Base-by-base conservation (phyloP, 169 alveolate species). In the Cystoisospora suis region DNA sequence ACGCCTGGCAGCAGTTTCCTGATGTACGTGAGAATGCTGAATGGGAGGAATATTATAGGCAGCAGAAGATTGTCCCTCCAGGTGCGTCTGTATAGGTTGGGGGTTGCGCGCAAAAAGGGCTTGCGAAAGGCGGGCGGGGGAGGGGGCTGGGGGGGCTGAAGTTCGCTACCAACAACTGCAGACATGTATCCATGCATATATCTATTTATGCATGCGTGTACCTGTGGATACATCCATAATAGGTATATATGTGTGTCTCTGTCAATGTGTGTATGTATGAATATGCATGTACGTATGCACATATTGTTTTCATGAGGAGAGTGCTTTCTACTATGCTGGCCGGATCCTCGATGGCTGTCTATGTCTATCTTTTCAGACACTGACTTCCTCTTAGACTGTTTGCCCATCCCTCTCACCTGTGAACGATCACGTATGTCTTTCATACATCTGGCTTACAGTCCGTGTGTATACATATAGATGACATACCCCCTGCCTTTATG, bases 11-110 rank as follows among this genome's bases (percentile, higher is more conserved):
- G 1, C 17, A 46, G 6, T 34, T 53, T 6, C 47, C 47, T 27
- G 53, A 72, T 38, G 53, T 40, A 38, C 6, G 83, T 3, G 83
- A 72, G 42, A 72, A 72, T 38, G 56, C 58, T 29, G 83, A 72
- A 56, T 72, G 83, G 83, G 83, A 72, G 32, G 83, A n/a, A 3
- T 72, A 72, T 17, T 72, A 72, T 17, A 46, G 4, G 4, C 83
- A 40, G 23, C 83, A 72, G 53, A 72, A 72, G 4, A 27, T 72
- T 53, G 83, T 72, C 47, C 83, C 83, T 17, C 58, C 36, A 12
- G 53, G 77, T 65, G n/a, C n/a, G 20, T 49, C 61, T 49, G n/a
- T 49, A 9, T 49, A 20, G 20, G 20, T 49, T 9, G 9, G 20
- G 61, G 20, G n/a, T 9, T 49, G n/a, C 9, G 20, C 61, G 61